These are phyloP conservation scores for Jamesozyma piceae DNA, from an alignment of 805 yeast species.

Conservation along the genomic window DNA sequence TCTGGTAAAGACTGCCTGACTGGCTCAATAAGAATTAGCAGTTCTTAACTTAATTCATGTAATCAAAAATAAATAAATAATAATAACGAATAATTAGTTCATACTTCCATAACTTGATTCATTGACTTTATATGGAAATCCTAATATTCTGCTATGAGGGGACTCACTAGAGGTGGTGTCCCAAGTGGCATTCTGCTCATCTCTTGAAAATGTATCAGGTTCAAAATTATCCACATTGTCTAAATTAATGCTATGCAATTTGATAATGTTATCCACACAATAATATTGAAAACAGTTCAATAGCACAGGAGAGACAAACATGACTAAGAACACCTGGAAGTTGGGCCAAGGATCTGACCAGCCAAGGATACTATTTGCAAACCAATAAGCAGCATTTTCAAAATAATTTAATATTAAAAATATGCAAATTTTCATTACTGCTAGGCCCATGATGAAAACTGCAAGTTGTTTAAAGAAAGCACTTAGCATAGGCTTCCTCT, in stretches of 20 bases:
- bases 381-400: constrained; percentile 61
- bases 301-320: constrained; percentile 69
- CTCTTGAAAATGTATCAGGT: constrained; percentile 11
- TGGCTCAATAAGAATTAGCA: too few relatives aligned
- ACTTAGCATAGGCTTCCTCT: constrained; percentile 28
- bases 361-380: constrained; percentile 67
- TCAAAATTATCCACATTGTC: constrained; percentile 26
- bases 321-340: constrained; percentile 76
- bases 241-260: constrained; percentile 35
- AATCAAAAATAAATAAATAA: too few relatives aligned
- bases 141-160: neutral
- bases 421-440: constrained; percentile 52
- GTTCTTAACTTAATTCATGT: too few relatives aligned
- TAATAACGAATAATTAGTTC: neutral
- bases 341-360: constrained; percentile 78
- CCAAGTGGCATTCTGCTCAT: constrained; percentile 1
- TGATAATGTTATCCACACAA: constrained; percentile 65
- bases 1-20: too few relatives aligned
- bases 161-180: neutral
- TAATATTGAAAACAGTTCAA: constrained; percentile 68
- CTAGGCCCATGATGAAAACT: constrained; percentile 56
- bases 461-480: constrained; percentile 65
- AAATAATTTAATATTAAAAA: constrained; percentile 52
- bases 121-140: neutral
- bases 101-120: neutral